These are phyloP conservation scores for Solanum bukasovii DNA, from an alignment of 257 asterid species.

Conservation along the genomic window DNA sequence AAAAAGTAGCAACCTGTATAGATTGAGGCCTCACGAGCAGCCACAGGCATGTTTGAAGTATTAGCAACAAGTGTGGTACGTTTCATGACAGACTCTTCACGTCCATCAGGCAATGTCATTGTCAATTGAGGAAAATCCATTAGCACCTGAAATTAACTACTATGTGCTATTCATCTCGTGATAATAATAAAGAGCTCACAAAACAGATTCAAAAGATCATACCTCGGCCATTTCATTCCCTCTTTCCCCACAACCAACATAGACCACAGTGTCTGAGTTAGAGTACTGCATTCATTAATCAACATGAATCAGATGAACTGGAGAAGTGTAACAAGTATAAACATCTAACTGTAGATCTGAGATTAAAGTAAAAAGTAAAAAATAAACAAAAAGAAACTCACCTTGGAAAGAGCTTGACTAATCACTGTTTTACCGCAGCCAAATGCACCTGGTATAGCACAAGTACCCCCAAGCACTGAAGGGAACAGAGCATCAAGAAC, in stretches of 20 bases:
- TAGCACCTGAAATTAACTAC: constrained; percentile 56
- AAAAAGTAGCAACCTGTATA: constrained; percentile 51
- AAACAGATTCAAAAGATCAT: not conserved
- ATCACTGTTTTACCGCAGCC: constrained; percentile 99
- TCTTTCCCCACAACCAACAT: constrained; percentile 99
- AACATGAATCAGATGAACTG: not conserved
- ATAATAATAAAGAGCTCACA: not conserved
- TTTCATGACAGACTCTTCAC: constrained; percentile 99
- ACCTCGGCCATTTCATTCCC: constrained; percentile 99
- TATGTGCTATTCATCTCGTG: not conserved
- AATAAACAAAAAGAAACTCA: constrained; percentile 9
- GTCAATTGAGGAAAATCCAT: constrained; percentile 99
- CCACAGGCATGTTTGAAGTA: constrained; percentile 99
- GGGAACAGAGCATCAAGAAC: constrained; percentile 99
- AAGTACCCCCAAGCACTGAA: constrained; percentile 99
- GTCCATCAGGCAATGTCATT: constrained; percentile 97
- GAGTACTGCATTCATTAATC: constrained; percentile 63
- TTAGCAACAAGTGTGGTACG: constrained; percentile 99
- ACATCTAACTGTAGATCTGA: not conserved
- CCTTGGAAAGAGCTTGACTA: constrained; percentile 99
- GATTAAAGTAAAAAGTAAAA: not conserved
- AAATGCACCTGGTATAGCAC: constrained; percentile 99
- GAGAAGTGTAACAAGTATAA: not conserved
- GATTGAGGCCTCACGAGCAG: constrained; percentile 99
- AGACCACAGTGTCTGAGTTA: constrained; percentile 89